Evolutionary conservation across 305 asterid genomes (phyloP), one percentile per base, ranked within the genome.

Genomic region (Vinca major): DNA sequence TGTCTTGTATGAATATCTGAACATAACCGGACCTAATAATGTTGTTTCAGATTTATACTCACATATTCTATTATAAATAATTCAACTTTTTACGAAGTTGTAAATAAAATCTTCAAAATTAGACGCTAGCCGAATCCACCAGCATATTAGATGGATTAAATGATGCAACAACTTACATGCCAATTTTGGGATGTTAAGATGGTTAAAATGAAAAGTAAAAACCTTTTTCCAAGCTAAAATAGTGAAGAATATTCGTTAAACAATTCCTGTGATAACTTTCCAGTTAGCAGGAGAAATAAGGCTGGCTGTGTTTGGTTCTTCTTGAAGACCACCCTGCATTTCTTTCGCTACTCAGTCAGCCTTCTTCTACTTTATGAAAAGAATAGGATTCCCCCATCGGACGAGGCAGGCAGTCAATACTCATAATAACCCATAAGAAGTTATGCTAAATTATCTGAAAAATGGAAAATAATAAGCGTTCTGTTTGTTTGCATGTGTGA

Each of bases 311-410:
- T 26, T 43, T 14, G 33, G 33, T 26, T 26, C 33, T 67, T 43
- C 51, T 41, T 41, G 52, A 26, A 49, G 53, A 61, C 33, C 64
- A 37, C 63, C 54, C 52, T 19, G 72, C 41, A 44, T 37, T 39
- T 39, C 19, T 67, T 52, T 67, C 52, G 53, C 62, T 67, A 50
- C 21, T 16, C 44, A 19, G 45, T 7, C 45, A 41, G 45, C 40
- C 9, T 33, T 33, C 41, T 49, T 54, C 43, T 41, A 21, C 37
- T 48, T 45, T 19, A 41, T 20, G 57, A 20, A 50, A 54, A 63
- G 62, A 39, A 62, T 47, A 56, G 12, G 71, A 72, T 47, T 72
- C 75, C 62, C 75, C 62, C 71, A 41, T 55, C 40, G 11, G 26
- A 41, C 55, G 19, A 58, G 36, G 66, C 65, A 71, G 57, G 3